Conservation (phyloP, 352 stramenopile species). For the Hyaloperonospora brassicae region DNA sequence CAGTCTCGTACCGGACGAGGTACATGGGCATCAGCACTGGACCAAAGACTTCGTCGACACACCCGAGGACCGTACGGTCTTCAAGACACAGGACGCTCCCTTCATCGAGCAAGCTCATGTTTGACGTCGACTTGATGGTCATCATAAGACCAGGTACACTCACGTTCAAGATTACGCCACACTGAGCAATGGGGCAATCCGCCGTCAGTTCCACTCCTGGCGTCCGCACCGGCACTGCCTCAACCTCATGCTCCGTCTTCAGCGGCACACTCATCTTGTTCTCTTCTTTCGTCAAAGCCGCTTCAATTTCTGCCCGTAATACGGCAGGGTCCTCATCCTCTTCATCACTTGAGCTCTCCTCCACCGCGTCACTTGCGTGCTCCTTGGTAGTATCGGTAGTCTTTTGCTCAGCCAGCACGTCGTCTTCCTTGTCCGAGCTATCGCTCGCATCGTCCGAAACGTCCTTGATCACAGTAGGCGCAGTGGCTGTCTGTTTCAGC, state of each 20-base stretch:
- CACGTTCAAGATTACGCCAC: constrained; percentile 58
- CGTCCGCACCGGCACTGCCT: constrained; percentile 43
- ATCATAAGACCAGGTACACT: constrained; percentile 57
- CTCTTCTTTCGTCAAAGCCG: constrained; percentile 65
- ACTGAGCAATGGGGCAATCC: constrained; percentile 62
- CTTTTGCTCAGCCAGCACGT: background rate
- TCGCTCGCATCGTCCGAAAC: constrained; percentile 19
- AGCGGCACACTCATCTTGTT: constrained; percentile 34
- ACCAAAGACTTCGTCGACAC: constrained; percentile 80
- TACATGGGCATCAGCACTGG: constrained; percentile 84
- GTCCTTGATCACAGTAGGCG: background rate
- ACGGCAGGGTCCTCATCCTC: constrained; percentile 33
- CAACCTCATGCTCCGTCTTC: constrained; percentile 64
- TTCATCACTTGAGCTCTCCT: constrained; percentile 21
- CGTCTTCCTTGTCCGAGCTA: constrained; percentile 21
- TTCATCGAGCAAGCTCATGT: constrained; percentile 61
- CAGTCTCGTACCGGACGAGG: constrained; percentile 67
- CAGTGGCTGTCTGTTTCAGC: constrained; percentile 2
- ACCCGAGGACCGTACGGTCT: constrained; percentile 67
- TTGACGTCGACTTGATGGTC: constrained; percentile 66
- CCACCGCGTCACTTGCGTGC: background rate
- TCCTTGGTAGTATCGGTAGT: constrained; percentile 9
- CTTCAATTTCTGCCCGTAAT: constrained; percentile 67
- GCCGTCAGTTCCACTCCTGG: constrained; percentile 61
- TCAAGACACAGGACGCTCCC: constrained; percentile 75